Evolutionary conservation across 352 stramenopile genomes (phyloP).

Genomic region (Pythium periplocum): DNA sequence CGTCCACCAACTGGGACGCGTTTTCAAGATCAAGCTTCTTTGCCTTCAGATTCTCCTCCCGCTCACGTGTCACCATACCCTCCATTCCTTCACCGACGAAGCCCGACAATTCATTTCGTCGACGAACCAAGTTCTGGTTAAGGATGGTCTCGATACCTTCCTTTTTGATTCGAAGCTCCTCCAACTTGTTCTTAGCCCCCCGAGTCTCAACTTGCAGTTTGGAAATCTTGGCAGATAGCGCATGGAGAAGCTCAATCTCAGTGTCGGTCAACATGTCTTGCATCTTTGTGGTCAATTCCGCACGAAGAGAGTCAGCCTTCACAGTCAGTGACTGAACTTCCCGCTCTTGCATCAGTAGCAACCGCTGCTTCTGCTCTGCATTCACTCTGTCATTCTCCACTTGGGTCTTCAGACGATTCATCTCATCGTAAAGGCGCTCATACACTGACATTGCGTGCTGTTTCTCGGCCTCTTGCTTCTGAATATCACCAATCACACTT

Average conservation of each 20-base stretch:
- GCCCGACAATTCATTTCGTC: constrained; percentile 58
- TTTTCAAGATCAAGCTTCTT: constrained; percentile 89
- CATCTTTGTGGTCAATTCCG: constrained; percentile 72
- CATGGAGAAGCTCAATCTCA: constrained; percentile 48
- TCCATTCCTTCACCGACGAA: constrained; percentile 62
- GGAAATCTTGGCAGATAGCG: constrained; percentile 61
- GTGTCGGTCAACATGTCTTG: constrained; percentile 55
- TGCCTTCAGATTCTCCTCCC: constrained; percentile 70
- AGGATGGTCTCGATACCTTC: constrained; percentile 89
- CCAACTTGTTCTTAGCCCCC: constrained; percentile 67
- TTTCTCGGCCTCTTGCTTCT: constrained; percentile 79
- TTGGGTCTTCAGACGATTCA: constrained; percentile 67
- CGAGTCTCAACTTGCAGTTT: constrained; percentile 86
- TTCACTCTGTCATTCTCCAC: constrained; percentile 62
- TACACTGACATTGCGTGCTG: constrained; percentile 66
- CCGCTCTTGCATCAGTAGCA: constrained; percentile 49
- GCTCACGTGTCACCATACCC: constrained; percentile 50
- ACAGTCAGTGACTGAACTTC: constrained; percentile 58
- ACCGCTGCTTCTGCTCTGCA: constrained; percentile 43
- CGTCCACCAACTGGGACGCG: constrained; percentile 61
- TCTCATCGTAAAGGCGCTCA: constrained; percentile 77
- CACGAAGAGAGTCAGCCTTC: constrained; percentile 43
- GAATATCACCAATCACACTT: constrained; percentile 76
- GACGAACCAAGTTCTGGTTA: constrained; percentile 89
- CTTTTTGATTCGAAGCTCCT: constrained; percentile 86